Conservation (phyloP, 768 basidiomycete genomes). For the Tephrocybe rancida region DNA sequence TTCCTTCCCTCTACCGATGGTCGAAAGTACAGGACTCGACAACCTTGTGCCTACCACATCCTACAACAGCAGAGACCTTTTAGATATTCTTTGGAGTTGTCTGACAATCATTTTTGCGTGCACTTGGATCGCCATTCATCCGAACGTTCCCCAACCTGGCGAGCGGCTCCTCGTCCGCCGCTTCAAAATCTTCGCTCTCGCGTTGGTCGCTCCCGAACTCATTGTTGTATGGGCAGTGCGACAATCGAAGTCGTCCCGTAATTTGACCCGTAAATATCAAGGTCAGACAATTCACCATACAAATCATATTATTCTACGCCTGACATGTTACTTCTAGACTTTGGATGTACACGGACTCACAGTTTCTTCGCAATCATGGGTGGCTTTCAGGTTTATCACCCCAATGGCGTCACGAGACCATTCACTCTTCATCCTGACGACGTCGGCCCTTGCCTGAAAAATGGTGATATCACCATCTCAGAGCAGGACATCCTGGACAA, state of each 20-base stretch:
- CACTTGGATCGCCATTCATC: constrained; percentile 25
- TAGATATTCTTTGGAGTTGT: constrained; percentile 26
- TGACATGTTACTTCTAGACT: constrained; percentile 5
- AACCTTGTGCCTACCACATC: neutral
- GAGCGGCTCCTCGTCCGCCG: neutral
- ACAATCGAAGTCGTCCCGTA: too few relatives aligned
- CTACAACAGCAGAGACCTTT: constrained; percentile 6
- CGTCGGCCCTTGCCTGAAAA: neutral
- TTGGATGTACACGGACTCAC: constrained; percentile 22
- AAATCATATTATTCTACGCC: neutral
- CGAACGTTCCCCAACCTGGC: constrained; percentile 20
- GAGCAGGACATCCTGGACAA: constrained; percentile 25
- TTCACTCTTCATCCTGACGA: neutral
- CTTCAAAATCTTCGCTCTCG: constrained; percentile 16
- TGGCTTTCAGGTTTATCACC: constrained; percentile 20
- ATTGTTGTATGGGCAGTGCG: too few relatives aligned
- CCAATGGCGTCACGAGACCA: neutral
- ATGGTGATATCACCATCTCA: constrained; percentile 8
- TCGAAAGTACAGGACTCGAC: too few relatives aligned
- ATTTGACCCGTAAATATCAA: constrained; percentile 15
- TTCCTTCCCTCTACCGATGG: too few relatives aligned
- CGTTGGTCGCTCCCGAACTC: constrained; percentile 20
- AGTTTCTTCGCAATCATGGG: constrained; percentile 29
- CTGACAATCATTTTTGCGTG: too few relatives aligned
- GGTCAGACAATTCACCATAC: neutral